Percentiles rank a stretch among this genome's conserved stretches.
These are phyloP conservation scores for Galerina sulciceps DNA, from an alignment of 768 basidiomycete genomes.

Conservation along the genomic window DNA sequence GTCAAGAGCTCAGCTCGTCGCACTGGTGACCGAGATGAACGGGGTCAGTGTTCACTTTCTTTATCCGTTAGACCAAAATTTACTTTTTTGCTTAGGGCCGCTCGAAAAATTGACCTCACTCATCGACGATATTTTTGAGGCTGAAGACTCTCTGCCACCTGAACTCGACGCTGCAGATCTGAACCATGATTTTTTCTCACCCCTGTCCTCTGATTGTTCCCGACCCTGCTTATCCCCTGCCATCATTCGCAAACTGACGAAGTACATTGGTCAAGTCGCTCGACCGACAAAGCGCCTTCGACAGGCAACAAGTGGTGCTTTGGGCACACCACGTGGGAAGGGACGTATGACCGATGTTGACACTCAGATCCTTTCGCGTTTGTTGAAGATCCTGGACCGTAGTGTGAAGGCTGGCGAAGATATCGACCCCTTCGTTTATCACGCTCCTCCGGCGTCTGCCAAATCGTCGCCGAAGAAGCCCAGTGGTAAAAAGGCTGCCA, in stretches of 20 bases:
- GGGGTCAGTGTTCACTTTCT: constrained; percentile 47
- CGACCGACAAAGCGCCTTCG: constrained; percentile 71
- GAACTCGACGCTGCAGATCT: constrained; percentile 71
- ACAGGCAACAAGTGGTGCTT: constrained; percentile 40
- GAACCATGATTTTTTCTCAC: constrained; percentile 66
- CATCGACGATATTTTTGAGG: constrained; percentile 88
- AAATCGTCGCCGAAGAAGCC: constrained; percentile 56
- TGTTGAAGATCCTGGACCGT: constrained; percentile 80
- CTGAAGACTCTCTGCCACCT: constrained; percentile 61
- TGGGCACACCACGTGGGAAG: constrained; percentile 51
- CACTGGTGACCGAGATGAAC: constrained; percentile 77
- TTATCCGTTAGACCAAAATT: not conserved
- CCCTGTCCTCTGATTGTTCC: constrained; percentile 56
- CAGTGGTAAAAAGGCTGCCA: constrained; percentile 43
- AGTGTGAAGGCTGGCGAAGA: constrained; percentile 79
- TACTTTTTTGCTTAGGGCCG: constrained; percentile 46
- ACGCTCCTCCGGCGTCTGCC: constrained; percentile 24
- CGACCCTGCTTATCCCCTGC: constrained; percentile 63
- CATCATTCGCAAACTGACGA: constrained; percentile 70
- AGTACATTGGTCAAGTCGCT: constrained; percentile 68
- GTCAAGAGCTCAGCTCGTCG: constrained; percentile 57
- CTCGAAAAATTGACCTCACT: constrained; percentile 77
- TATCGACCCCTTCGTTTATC: constrained; percentile 65
- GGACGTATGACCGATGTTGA: constrained; percentile 75
- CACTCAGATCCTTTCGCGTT: constrained; percentile 56